phyloP scores from a whole-genome alignment of 352 stramenopile genomes.

The Thraustochytrium striatum region DNA sequence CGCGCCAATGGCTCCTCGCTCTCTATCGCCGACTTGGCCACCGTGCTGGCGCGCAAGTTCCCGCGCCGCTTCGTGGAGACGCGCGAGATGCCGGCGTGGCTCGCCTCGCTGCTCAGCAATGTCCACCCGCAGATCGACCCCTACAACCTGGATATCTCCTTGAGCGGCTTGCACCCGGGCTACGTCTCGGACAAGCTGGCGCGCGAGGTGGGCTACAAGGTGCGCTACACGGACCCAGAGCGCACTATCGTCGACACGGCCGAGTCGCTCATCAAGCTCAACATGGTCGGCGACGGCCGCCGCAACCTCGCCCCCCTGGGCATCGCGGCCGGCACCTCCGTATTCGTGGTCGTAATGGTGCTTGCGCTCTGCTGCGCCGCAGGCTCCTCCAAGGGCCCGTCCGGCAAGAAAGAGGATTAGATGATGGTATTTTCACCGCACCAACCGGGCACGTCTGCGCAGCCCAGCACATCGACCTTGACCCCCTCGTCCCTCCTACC shows the following conservation, averaged over 20 bases:
- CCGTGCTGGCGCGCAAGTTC: not conserved
- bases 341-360: too few relatives aligned
- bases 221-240: not conserved
- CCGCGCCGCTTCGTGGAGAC: not conserved
- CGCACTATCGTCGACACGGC: not conserved
- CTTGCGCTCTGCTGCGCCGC: too few relatives aligned
- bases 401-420: too few relatives aligned
- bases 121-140: not conserved
- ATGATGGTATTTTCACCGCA: too few relatives aligned
- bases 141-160: not conserved
- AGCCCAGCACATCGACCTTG: too few relatives aligned
- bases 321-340: too few relatives aligned
- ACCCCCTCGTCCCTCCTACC: too few relatives aligned
- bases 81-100: not conserved
- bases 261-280: constrained; percentile 2
- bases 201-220: constrained; percentile 6
- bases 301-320: not conserved
- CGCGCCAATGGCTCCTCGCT: not conserved
- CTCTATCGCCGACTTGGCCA: not conserved
- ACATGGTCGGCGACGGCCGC: not conserved
- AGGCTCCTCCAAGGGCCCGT: too few relatives aligned
- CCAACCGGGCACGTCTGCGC: too few relatives aligned
- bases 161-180: not conserved
- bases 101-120: not conserved
- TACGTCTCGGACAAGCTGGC: not conserved